Conservation (phyloP, 1,284 basidiomycete species). For the Chondrostereum purpureum region DNA sequence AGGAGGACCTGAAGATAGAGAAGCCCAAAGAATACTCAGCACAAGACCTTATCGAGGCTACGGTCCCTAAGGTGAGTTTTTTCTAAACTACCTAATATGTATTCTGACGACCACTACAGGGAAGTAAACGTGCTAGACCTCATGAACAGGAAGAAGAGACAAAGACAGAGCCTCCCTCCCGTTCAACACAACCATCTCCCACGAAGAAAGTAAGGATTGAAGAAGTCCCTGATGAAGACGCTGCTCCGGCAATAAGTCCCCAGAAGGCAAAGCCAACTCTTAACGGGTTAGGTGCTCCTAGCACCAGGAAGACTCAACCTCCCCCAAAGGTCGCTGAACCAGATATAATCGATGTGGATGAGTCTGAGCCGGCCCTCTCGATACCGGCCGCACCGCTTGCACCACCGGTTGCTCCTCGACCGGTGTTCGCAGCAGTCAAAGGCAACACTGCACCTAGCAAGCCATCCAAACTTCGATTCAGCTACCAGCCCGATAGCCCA, state of each 20-base stretch:
- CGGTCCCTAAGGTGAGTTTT: constrained; percentile 54
- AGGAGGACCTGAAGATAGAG: constrained; percentile 21
- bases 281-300: constrained; percentile 2
- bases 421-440: constrained; percentile 23
- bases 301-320: constrained; percentile 7
- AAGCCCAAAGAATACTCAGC: constrained; percentile 33
- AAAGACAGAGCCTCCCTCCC: constrained; percentile 9
- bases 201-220: constrained; percentile 10
- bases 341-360: constrained; percentile 23
- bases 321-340: constrained; percentile 26
- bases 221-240: constrained; percentile 11
- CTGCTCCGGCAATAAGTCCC: constrained; percentile 4
- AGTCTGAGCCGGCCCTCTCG: constrained; percentile 15
- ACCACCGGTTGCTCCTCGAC: constrained; percentile 7
- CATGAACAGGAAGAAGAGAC: constrained; percentile 32
- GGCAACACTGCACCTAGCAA: constrained; percentile 49
- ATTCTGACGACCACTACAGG: constrained; percentile 31
- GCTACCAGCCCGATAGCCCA: constrained; percentile 42
- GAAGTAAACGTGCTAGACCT: constrained; percentile 64
- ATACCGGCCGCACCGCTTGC: constrained; percentile 14
- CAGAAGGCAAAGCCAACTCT: constrained; percentile 10
- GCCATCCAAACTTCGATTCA: constrained; percentile 66
- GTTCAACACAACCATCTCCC: constrained; percentile 11
- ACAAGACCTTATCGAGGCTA: constrained; percentile 66
- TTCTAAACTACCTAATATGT: constrained; percentile 1